Evolutionary conservation across 495 filamentous ascomycete species (phyloP), one percentile per base, ranked within the genome.

Genomic region (Glarea lozoyensis): DNA sequence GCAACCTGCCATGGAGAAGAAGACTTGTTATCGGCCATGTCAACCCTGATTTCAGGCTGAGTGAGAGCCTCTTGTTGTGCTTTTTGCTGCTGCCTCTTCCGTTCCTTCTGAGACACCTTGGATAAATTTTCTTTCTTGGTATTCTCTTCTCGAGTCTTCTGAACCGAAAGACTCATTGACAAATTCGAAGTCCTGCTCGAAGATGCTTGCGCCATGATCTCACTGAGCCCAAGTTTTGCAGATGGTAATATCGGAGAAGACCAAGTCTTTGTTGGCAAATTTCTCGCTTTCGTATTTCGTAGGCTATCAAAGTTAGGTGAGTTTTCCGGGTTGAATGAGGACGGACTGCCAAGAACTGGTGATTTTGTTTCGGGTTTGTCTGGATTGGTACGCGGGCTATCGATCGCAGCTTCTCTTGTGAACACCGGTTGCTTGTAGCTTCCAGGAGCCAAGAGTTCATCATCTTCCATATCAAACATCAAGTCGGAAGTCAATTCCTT

Each of bases 401-500:
- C n/a, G 16, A 19, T 37, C 11, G 19, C 32, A 5, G 6, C 32
- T 16, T 35, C 17, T 6, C 6, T 16, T 6, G 32, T 16, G 10
- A 15, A 10, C 24, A 18, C 12, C n/a, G 45, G 39, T 17, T 40
- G 39, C 15, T 33, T 49, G n/a, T 46, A 42, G 23, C 40, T 47
- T 30, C 22, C 33, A 13, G 33, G 45, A 32, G 4, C n/a, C 4
- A 53, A 20, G 1, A 23, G n/a, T 18, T 61, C 67, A 30, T 86
- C 88, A n/a, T 90, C 87, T 43, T 94, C 89, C 86, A 94, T 94
- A 46, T 88, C 80, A 55, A 94, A 95, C 67, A 95, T 92, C 27
- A 95, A 67, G 48, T 95, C 88, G n/a, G 66, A 64, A 1, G 67
- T 61, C 0, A 82, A 87, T 16, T 68, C 70, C 46, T 75, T 84